phyloP scores from a whole-genome alignment of 139 green algal genomes.

The Coelastrella sp. region DNA sequence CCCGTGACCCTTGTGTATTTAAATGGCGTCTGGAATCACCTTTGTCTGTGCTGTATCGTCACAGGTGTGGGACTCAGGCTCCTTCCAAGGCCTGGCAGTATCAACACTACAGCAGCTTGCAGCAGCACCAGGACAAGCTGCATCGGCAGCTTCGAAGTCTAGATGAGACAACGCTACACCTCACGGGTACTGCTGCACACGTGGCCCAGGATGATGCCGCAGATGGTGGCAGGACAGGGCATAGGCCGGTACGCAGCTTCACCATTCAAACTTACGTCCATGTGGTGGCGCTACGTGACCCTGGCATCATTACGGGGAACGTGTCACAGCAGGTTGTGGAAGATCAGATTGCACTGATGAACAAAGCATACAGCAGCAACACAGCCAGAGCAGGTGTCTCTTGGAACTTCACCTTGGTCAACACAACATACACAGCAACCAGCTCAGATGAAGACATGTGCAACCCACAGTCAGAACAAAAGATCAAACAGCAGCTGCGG shows the following conservation, averaged over 20 bases:
- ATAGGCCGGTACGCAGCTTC: background rate
- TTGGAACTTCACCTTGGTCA: background rate
- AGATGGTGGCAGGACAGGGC: too few relatives aligned
- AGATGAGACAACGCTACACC: background rate
- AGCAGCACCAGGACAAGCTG: background rate
- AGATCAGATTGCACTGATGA: background rate
- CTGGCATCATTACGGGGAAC: background rate
- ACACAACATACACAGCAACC: background rate
- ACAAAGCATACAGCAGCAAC: background rate
- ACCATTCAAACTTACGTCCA: background rate
- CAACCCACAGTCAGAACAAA: background rate
- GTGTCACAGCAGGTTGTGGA: background rate
- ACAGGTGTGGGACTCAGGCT: background rate
- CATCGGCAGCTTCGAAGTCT: too few relatives aligned
- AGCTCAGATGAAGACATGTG: background rate
- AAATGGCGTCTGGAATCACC: too few relatives aligned
- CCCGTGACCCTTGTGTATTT: too few relatives aligned
- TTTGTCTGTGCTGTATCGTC: too few relatives aligned
- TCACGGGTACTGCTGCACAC: background rate
- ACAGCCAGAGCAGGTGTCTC: background rate
- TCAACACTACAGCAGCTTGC: background rate
- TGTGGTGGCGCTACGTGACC: background rate
- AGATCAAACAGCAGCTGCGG: slow-evolving; percentile 18
- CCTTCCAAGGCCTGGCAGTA: background rate
- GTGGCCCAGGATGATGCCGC: too few relatives aligned